These are phyloP conservation scores for Alternaria postmessia DNA, from an alignment of 2,329 filamentous ascomycete species.

Conservation along the genomic window DNA sequence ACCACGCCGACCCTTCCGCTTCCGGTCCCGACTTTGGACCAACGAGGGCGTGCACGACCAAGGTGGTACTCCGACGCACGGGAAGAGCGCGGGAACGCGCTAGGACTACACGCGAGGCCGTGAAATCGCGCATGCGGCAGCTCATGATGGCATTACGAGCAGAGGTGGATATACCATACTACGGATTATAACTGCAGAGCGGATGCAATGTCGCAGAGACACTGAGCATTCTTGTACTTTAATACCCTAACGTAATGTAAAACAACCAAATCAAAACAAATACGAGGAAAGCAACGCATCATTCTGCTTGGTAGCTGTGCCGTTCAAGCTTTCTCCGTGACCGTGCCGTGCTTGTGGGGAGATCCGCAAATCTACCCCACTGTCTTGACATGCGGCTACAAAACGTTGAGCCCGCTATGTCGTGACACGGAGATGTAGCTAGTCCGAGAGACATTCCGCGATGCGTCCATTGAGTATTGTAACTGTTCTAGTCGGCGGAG, in stretches of 20 bases:
- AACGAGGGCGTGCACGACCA: constrained; percentile 15
- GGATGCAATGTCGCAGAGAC: background rate
- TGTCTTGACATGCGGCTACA: constrained; percentile 17
- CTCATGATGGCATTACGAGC: constrained; percentile 1
- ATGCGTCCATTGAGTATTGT: background rate
- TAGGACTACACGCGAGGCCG: background rate
- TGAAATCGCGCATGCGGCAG: background rate
- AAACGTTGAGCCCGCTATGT: constrained; percentile 23
- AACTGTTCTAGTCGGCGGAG: background rate
- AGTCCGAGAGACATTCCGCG: constrained; percentile 8
- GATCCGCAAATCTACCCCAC: constrained; percentile 4
- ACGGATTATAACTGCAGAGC: constrained; percentile 1
- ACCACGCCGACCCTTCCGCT: background rate
- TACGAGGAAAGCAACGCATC: background rate
- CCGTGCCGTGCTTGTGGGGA: constrained; percentile 15
- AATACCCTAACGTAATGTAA: constrained; percentile 8
- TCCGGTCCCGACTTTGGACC: constrained; percentile 25
- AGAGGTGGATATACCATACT: background rate
- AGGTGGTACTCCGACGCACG: background rate
- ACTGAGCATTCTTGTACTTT: background rate
- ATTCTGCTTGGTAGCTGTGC: background rate
- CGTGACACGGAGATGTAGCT: background rate
- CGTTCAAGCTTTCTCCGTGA: background rate
- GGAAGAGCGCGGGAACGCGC: constrained; percentile 9
- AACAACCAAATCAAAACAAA: constrained; percentile 3